These are phyloP conservation scores for Solanum pinnatisectum DNA, from an alignment of 257 asterid species.

Conservation along the genomic window DNA sequence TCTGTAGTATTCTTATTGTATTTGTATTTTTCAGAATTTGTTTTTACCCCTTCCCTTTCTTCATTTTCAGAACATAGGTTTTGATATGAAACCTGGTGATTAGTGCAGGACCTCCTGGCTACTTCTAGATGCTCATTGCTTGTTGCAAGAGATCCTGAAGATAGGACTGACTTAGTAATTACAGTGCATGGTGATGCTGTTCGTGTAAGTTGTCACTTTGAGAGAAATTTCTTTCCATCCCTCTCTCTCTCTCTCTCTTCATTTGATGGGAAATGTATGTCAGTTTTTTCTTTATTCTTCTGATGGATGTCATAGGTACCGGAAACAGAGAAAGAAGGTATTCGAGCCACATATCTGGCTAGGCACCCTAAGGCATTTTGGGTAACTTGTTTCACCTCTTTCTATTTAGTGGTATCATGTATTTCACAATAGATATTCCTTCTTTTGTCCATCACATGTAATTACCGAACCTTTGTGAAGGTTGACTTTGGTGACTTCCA, in stretches of 20 bases:
- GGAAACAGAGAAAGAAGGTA: constrained; percentile 38
- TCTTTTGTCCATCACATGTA: neutral
- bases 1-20: neutral
- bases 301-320: constrained; percentile 34
- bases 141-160: constrained; percentile 88
- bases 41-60: neutral
- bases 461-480: constrained; percentile 24
- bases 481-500: constrained; percentile 98
- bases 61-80: neutral
- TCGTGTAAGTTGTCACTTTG: constrained; percentile 40
- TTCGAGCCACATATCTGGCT: constrained; percentile 70
- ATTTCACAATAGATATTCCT: constrained; percentile 4
- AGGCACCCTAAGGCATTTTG: constrained; percentile 91
- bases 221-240: neutral
- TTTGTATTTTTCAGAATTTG: neutral
- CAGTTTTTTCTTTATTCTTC: constrained; percentile 1
- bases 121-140: constrained; percentile 89
- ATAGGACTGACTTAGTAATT: constrained; percentile 75
- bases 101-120: constrained; percentile 79
- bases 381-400: constrained; percentile 31
- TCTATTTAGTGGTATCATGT: neutral
- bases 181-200: constrained; percentile 81
- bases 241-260: neutral
- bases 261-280: neutral
- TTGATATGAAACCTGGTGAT: constrained; percentile 1